Base-by-base conservation (phyloP, 345 rosid genomes). In the Pseudoturritis turrita region DNA sequence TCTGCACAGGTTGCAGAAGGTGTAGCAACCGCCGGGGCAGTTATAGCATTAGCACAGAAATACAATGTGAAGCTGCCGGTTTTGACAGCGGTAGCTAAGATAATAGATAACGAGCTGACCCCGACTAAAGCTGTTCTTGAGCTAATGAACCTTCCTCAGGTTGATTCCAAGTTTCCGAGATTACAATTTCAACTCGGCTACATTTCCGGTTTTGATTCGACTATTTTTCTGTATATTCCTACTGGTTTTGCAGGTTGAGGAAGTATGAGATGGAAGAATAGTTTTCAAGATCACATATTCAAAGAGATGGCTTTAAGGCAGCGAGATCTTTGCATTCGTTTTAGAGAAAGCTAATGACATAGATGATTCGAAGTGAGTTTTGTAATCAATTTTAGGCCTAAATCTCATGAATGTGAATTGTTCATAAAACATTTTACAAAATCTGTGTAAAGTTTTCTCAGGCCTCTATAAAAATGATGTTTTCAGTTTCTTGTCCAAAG, bases 11-110 rank as follows among this genome's bases (percentile, higher is more conserved):
- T 93, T 40, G 97, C 97, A 13, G 98, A 93, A 83, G 98, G 98
- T 35, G 90, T 93, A 66, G 83, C 98, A 55, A 93, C 97, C 0
- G 98, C 98, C 0, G 97, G 98, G 59, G 98, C 97, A 45, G 97
- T 90, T 51, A 85, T 90, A 80, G 92, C 98, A 47, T 77, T 90
- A 81, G 98, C 97, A 63, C 96, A 93, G 83, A 93, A 93, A 82
- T 93, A 90, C 74, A 88, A 90, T 29, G 97, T 90, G 65, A 87
- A 93, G 81, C 82, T 93, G 81, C 98, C 94, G 0, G 96, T 93
- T 67, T 77, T 93, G 78, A 90, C 98, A 59, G 98, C 98, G 40
- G 97, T 93, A 46, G 98, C 94, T 54, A 86, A 92, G 72, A 93
- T 90, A 67, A 78, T 93, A 41, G 97, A 93, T 74, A 85, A 83